phyloP scores from a whole-genome alignment of 352 stramenopile genomes.

The Phytophthora idaei region DNA sequence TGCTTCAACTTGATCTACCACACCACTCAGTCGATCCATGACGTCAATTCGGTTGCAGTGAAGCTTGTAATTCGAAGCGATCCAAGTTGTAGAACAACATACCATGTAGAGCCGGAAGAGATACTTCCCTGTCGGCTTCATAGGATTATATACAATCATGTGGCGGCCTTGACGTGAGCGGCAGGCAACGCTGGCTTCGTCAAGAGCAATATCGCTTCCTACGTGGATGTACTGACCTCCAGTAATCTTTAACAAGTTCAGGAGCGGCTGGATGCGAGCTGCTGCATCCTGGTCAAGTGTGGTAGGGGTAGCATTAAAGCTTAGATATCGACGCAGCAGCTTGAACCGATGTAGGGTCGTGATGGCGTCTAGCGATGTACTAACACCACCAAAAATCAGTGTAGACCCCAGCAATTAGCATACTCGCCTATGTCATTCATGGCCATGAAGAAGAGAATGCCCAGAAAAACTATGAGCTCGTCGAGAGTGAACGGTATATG shows the following conservation, averaged over 20 bases:
- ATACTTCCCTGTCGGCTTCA: slow-evolving; percentile 7
- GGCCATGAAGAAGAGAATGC: not conserved
- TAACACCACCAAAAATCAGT: not conserved
- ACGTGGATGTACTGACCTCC: not conserved
- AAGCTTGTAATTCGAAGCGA: slow-evolving; percentile 9
- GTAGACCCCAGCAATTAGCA: not conserved
- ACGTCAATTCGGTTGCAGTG: slow-evolving; percentile 5
- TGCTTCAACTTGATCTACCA: too few relatives aligned
- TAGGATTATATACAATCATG: not conserved
- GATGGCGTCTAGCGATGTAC: not conserved
- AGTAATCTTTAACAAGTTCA: not conserved
- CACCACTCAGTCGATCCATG: too few relatives aligned
- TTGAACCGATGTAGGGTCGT: slow-evolving; percentile 1
- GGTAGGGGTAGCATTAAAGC: not conserved
- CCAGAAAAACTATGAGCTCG: slow-evolving; percentile 1
- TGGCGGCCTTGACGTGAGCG: not conserved
- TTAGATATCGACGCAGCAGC: not conserved
- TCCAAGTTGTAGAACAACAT: slow-evolving; percentile 5
- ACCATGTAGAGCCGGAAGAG: slow-evolving; percentile 8
- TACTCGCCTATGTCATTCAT: not conserved
- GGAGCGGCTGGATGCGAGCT: not conserved
- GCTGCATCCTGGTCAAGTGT: not conserved
- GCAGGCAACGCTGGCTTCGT: not conserved
- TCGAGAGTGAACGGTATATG: not conserved
- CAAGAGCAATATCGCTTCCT: not conserved